These are phyloP conservation scores for Russula emetica DNA, from an alignment of 768 basidiomycete species.

Conservation along the genomic window DNA sequence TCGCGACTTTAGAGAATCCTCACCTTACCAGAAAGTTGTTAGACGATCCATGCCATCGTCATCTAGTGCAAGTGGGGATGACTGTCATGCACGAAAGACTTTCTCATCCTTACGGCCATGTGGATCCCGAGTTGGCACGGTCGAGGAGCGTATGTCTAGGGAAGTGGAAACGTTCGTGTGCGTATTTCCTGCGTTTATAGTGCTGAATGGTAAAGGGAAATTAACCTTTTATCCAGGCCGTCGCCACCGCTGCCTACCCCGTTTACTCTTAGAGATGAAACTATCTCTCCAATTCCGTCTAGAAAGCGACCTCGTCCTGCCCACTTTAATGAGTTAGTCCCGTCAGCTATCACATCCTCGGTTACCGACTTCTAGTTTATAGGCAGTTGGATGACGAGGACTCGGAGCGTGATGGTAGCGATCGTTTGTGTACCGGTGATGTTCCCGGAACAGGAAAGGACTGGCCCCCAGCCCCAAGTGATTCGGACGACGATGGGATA, in stretches of 20 bases:
- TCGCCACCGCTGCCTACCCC: neutral
- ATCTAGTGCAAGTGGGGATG: neutral
- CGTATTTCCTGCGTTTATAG: neutral
- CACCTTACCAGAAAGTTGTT: constrained; percentile 6
- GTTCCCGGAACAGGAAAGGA: constrained; percentile 2
- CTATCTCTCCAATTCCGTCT: constrained; percentile 7
- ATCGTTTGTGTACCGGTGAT: neutral
- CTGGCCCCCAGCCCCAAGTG: neutral
- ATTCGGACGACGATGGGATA: constrained; percentile 11
- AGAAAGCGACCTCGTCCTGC: constrained; percentile 13
- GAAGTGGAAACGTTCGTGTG: constrained; percentile 16
- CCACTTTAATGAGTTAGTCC: constrained; percentile 15
- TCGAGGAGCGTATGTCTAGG: constrained; percentile 20
- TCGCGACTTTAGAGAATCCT: constrained; percentile 1
- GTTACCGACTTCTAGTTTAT: neutral
- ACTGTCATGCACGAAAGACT: neutral
- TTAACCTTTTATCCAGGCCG: neutral
- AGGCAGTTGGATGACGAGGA: constrained; percentile 19
- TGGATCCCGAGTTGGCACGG: constrained; percentile 3
- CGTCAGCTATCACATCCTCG: neutral
- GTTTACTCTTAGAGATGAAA: neutral
- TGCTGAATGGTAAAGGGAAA: too few relatives aligned
- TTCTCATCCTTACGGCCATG: neutral
- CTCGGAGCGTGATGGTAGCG: neutral
- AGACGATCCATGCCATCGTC: neutral